Base-by-base conservation (phyloP, 2,329 filamentous ascomycete genomes). In the Trichophyton schoenleinii region DNA sequence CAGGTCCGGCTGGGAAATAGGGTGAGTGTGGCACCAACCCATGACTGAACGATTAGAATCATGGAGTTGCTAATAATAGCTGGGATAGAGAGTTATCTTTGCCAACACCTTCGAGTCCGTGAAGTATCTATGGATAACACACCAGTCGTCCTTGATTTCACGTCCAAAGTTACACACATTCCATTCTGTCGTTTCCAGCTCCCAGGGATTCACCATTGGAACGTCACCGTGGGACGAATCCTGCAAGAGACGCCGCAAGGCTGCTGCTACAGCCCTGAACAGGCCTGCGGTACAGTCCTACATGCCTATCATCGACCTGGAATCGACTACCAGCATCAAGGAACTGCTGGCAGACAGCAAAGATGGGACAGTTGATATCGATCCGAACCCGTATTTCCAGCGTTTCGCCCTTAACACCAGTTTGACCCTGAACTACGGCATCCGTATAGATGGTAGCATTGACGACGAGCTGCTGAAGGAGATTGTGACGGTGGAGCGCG, bases 151-250 rank as follows among this genome's bases (percentile, higher is more conserved):
- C 0, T 76, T 91, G 62, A 89, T 91, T 67, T 91, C 87, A 0
- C 82, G 89, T 1, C 89, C 89, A 0, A 89, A 80, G 25, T 82
- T 91, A 57, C 87, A 92, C 72, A 92, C 88, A 0, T 92, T 91
- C 72, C 88, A 91, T 73, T 87, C 81, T 3, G 86, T 91, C 3
- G 86, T 91, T 2, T 90, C 87, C 1, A 83, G 80, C 38, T 88
- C 86, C 0, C 86, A 90, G 66, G 88, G 88, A 4, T 88, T 90
- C 72, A 92, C 88, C 0, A 90, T 94, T 63, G 89, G 89, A 1
- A 90, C 88, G 0, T 91, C 87, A 0, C 88, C 89, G 0, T 94
- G 88, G 86, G 87, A 91, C 64, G 88, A 90, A 58, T 89, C 85
- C 1, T 89, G 87, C 74, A 92, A 91, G 72, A 78, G 80, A 25